phyloP scores from a whole-genome alignment of 768 basidiomycete species.

The Daedaleopsis sinensis region DNA sequence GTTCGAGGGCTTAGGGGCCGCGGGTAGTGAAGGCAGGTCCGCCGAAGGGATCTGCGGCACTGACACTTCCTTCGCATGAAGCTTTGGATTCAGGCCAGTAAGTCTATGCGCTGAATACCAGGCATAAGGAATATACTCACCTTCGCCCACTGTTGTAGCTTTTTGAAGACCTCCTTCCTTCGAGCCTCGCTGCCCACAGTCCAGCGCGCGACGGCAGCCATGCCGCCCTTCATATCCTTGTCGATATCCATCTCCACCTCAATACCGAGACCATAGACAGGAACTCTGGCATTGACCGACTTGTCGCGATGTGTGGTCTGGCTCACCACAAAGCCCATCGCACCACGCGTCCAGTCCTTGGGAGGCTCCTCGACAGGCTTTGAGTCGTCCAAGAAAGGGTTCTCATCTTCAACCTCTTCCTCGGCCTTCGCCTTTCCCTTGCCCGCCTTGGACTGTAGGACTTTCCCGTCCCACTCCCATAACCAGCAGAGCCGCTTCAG shows the following conservation, averaged over 20 bases:
- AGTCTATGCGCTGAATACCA: neutral
- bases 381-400: constrained; percentile 55
- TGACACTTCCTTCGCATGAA: constrained; percentile 46
- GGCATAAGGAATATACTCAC: constrained; percentile 39
- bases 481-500: constrained; percentile 81
- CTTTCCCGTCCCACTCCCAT: constrained; percentile 82
- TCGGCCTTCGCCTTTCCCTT: constrained; percentile 9
- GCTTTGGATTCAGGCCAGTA: constrained; percentile 39
- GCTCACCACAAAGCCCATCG: constrained; percentile 78
- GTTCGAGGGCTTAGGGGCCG: constrained; percentile 58
- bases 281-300: constrained; percentile 62
- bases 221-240: constrained; percentile 78
- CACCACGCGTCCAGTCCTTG: constrained; percentile 78
- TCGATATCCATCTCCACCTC: constrained; percentile 87
- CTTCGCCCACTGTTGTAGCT: constrained; percentile 66
- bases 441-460: constrained; percentile 33
- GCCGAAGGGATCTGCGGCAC: constrained; percentile 66
- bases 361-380: constrained; percentile 30
- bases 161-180: constrained; percentile 56
- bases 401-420: constrained; percentile 30
- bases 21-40: constrained; percentile 62
- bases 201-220: constrained; percentile 90
- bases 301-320: constrained; percentile 77
- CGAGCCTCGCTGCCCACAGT: constrained; percentile 69
- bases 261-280: constrained; percentile 84